Evolutionary conservation across 2,329 filamentous ascomycete species (phyloP), one percentile per base, ranked within the genome.

Genomic region (Stagonosporopsis chrysanthemi): DNA sequence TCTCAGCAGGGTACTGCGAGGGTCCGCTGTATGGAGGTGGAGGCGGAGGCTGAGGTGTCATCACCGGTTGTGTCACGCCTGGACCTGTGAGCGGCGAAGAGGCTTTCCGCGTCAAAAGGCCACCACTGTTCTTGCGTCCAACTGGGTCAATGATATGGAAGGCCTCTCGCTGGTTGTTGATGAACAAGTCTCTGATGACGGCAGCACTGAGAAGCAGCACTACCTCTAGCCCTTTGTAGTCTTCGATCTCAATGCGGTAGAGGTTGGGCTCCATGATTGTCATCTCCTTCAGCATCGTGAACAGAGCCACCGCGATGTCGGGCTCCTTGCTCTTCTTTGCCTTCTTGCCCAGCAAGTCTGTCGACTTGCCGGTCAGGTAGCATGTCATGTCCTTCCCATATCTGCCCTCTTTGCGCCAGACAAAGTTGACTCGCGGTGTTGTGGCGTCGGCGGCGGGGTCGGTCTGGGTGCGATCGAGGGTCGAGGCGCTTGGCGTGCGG

Each of bases 231-330:
- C 95, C 95, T 75, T 97, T 98, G 55, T 90, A 87, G 76, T 99
- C 95, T 75, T 99, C 92, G 60, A 98, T 87, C 40, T 98, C 93
- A 11, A 98, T 89, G 6, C 95, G 84, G 60, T 90, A 88, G 71
- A 98, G 82, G 72, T 98, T 98, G 5, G 94, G 91, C 76, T 99
- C 91, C 79, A 98, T 97, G 39, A 99, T 84, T 2, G 93, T 96
- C 56, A 98, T 78, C 66, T 93, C 90, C 65, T 86, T 88, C 24
- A 88, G 82, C 17, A 85, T 84, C 64, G 73, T 72, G 81, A 93
- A 96, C 67, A 98, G 84, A 2, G 92, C 92, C n/a, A 98, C 84
- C 0, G 92, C 93, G 66, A 98, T 98, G 77, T 98, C 95, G 0
- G 95, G 94, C 74, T 99, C 95, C 73, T 91, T 94, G 79, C 83